Evolutionary conservation across 257 asterid species (phyloP).

Genomic region (Solanum pennellii): DNA sequence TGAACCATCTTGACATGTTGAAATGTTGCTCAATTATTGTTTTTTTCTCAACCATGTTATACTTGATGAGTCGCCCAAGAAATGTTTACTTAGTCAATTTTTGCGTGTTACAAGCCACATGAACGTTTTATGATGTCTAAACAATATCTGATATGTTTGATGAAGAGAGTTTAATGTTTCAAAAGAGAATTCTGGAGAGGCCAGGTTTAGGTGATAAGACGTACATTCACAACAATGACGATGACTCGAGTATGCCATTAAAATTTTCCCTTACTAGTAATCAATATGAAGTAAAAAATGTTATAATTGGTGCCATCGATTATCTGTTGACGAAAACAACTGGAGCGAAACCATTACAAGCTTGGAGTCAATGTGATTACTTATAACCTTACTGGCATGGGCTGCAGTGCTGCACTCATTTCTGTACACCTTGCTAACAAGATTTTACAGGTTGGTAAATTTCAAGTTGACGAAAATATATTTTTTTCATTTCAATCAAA

Average conservation of each 20-base stretch:
- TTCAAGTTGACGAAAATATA: not conserved
- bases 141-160: not conserved
- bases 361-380: constrained; percentile 19
- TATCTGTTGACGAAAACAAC: constrained; percentile 1
- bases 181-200: constrained; percentile 23
- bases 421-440: constrained; percentile 22
- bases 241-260: not conserved
- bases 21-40: constrained; percentile 15
- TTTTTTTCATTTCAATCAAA: too few species aligned
- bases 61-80: constrained; percentile 20
- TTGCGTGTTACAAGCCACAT: constrained; percentile 32
- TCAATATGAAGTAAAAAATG: not conserved
- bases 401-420: constrained; percentile 34
- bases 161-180: constrained; percentile 15
- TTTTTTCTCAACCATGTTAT: constrained; percentile 8
- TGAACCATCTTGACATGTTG: constrained; percentile 16
- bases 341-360: constrained; percentile 9
- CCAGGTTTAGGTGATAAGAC: constrained; percentile 29
- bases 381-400: constrained; percentile 36
- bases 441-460: constrained; percentile 6
- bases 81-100: constrained; percentile 26
- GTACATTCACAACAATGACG: not conserved
- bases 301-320: not conserved
- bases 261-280: not conserved
- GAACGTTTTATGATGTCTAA: constrained; percentile 4